phyloP scores from a whole-genome alignment of 2,329 filamentous ascomycete species.

The Fusarium hostae region DNA sequence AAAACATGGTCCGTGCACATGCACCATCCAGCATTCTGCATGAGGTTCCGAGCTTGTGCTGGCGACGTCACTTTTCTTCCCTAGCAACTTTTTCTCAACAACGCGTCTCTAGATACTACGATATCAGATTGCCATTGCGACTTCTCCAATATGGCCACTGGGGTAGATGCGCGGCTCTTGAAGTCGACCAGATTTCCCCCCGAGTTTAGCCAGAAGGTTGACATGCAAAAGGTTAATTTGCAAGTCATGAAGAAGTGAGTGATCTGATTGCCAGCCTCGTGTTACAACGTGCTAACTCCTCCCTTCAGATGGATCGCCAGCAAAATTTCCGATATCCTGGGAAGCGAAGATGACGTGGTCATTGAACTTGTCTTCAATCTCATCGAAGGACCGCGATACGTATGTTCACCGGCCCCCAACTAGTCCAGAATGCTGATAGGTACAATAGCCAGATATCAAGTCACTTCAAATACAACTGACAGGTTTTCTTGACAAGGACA shows the following conservation, averaged over 20 bases:
- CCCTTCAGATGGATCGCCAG: conserved; percentile 87
- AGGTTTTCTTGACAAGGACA: conserved; percentile 94
- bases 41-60: conserved; percentile 12
- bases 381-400: conserved; percentile 79
- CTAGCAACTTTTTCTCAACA: conserved; percentile 35
- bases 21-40: background rate
- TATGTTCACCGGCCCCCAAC: conserved; percentile 57
- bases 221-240: conserved; percentile 96
- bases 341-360: conserved; percentile 95
- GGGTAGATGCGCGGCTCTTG: conserved; percentile 88
- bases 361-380: conserved; percentile 82
- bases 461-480: conserved; percentile 93
- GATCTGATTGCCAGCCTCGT: background rate
- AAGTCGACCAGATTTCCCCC: conserved; percentile 92
- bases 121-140: conserved; percentile 30
- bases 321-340: conserved; percentile 86
- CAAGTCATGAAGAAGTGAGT: conserved; percentile 97
- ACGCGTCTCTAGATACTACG: conserved; percentile 26
- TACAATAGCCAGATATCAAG: conserved; percentile 88
- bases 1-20: conserved; percentile 26
- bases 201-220: conserved; percentile 94
- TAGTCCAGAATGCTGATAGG: conserved; percentile 40
- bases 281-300: conserved; percentile 26
- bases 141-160: conserved; percentile 74
- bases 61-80: conserved; percentile 48